Conservation (phyloP, 371 early-diverging fungal species). For the Blastocladiella emersonii region DNA sequence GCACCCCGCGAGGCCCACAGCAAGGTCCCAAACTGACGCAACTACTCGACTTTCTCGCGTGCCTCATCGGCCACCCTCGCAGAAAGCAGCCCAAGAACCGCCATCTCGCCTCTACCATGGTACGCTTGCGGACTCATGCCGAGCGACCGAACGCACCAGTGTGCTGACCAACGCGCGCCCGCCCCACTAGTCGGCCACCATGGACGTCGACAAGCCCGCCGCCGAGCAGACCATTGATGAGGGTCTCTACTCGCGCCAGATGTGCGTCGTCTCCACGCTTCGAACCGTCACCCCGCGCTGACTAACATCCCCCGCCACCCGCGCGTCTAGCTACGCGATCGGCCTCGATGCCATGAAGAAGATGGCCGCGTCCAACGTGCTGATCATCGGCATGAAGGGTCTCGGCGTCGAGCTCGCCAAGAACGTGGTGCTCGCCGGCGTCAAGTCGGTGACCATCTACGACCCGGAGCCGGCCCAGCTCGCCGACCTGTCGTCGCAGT, state of each 20-base stretch:
- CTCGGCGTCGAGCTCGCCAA: conserved; percentile 99
- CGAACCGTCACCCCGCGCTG: not conserved
- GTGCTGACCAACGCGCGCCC: no score
- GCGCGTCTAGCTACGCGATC: conserved; percentile 75
- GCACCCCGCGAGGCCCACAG: no score
- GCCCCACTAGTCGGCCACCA: not conserved
- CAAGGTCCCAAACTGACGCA: no score
- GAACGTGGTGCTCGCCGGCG: conserved; percentile 97
- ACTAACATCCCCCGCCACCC: conserved; percentile 8
- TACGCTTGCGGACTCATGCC: no score
- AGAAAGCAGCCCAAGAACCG: no score
- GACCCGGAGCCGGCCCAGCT: conserved; percentile 65
- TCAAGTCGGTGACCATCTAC: conserved; percentile 91
- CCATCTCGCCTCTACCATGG: no score
- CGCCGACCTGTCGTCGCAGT: conserved; percentile 91
- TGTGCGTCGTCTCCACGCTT: conserved; percentile 49
- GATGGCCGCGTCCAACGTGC: conserved; percentile 92
- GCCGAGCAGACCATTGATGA: conserved; percentile 63
- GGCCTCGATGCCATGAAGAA: conserved; percentile 99
- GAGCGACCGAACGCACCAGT: no score
- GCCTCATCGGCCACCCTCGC: no score
- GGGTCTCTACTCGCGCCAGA: conserved; percentile 90
- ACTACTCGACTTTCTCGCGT: no score
- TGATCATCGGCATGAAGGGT: conserved; percentile 92
- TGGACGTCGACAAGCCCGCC: conserved; percentile 7